Evolutionary conservation across 2,329 filamentous ascomycete species (phyloP).

Genomic region (Akanthomyces muscarius): DNA sequence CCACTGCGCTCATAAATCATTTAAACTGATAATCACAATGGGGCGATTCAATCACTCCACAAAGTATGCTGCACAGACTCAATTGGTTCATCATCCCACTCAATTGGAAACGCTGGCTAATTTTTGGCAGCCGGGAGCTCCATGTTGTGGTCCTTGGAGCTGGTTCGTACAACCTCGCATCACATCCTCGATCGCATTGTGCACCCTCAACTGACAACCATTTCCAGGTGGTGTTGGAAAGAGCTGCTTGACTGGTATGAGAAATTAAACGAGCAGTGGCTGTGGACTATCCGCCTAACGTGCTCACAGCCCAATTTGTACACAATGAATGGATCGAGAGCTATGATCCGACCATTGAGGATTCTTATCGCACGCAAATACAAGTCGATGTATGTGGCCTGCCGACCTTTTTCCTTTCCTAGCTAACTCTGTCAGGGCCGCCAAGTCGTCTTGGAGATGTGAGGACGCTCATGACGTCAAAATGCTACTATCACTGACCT

Average conservation of each 20-base stretch:
- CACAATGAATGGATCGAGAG: conserved; percentile 93
- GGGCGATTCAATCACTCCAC: conserved; percentile 16
- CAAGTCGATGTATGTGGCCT: conserved; percentile 72
- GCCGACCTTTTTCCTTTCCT: not conserved
- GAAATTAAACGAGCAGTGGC: not conserved
- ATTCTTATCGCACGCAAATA: conserved; percentile 70
- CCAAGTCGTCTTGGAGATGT: conserved; percentile 88
- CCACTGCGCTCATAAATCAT: not conserved
- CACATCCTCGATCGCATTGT: conserved; percentile 28
- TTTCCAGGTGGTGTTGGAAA: conserved; percentile 78
- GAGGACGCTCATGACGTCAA: conserved; percentile 28
- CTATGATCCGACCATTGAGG: conserved; percentile 75
- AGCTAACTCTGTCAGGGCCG: conserved; percentile 55
- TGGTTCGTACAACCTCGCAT: conserved; percentile 47
- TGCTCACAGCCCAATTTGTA: conserved; percentile 73
- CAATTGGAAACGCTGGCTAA: conserved; percentile 20
- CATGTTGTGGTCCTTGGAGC: conserved; percentile 79
- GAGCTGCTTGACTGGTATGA: conserved; percentile 81
- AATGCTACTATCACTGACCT: conserved; percentile 22
- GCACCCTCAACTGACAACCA: conserved; percentile 18
- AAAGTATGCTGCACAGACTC: conserved; percentile 4
- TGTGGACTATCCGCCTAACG: conserved; percentile 9
- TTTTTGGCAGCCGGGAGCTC: conserved; percentile 61
- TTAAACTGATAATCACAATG: not conserved
- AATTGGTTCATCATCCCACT: not conserved